A percentile compares a stretch with the other conserved stretches of the same genome.
Conservation (phyloP, 192 early-diverging fungal genomes). For the Backusella luteola region DNA sequence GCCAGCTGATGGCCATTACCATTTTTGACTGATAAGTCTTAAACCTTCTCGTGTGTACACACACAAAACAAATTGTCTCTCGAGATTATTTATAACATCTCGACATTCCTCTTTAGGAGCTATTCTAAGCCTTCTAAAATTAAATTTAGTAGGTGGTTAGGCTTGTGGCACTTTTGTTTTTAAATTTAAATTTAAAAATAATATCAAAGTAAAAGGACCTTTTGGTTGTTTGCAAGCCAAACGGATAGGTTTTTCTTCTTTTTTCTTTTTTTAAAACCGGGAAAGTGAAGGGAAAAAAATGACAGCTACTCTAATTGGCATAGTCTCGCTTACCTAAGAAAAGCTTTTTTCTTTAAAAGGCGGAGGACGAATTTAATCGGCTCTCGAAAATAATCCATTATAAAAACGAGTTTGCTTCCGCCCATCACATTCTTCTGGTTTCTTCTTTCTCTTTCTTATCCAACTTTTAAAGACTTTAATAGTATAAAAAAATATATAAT, state of each 20-base stretch:
- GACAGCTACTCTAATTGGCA: conserved; percentile 5
- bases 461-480: background rate
- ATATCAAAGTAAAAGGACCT: background rate
- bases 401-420: background rate
- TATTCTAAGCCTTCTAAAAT: conserved; percentile 1
- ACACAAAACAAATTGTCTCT: background rate
- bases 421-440: background rate
- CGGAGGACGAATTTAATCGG: background rate
- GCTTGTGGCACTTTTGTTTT: background rate
- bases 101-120: conserved; percentile 1
- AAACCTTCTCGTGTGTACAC: background rate
- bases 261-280: background rate
- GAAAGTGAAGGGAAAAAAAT: conserved; percentile 2
- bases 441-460: background rate
- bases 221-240: background rate
- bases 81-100: background rate
- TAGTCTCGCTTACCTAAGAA: conserved; percentile 8
- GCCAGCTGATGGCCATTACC: background rate
- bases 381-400: background rate
- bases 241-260: background rate
- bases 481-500: background rate
- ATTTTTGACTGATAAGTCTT: background rate
- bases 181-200: background rate
- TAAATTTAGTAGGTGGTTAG: background rate
- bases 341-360: background rate